Evolutionary conservation across 2,329 filamentous ascomycete species (phyloP).

Genomic region (Ramichloridium luteum): DNA sequence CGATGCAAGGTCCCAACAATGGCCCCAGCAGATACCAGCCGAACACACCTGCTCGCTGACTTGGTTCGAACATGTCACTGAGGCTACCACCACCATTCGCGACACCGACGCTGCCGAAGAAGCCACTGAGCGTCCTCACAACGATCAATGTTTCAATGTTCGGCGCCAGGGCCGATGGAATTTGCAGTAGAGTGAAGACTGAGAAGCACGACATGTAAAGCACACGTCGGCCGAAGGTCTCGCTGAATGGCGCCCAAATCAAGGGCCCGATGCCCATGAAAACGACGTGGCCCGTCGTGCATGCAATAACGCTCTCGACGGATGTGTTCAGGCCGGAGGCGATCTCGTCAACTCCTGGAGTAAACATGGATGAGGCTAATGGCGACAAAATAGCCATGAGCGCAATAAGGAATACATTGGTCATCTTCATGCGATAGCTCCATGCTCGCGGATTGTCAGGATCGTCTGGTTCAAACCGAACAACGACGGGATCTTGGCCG

Average conservation of each 20-base stretch:
- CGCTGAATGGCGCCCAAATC: conserved; percentile 33
- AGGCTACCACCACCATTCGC: conserved; percentile 42
- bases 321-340: conserved; percentile 34
- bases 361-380: conserved; percentile 40
- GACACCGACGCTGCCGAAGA: conserved; percentile 40
- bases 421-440: conserved; percentile 33
- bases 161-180: conserved; percentile 36
- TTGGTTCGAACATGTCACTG: conserved; percentile 39
- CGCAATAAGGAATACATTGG: conserved; percentile 40
- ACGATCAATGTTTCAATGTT: conserved; percentile 35
- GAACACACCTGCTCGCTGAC: conserved; percentile 34
- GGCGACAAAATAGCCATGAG: conserved; percentile 39
- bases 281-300: conserved; percentile 40
- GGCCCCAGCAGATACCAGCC: conserved; percentile 35
- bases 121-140: conserved; percentile 35
- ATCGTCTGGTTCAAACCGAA: conserved; percentile 28
- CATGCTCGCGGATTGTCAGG: conserved; percentile 36
- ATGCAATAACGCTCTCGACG: conserved; percentile 33
- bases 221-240: conserved; percentile 35
- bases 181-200: conserved; percentile 35
- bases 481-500: too few species aligned
- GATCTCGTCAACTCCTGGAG: conserved; percentile 39
- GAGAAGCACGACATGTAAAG: conserved; percentile 36
- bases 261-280: conserved; percentile 38
- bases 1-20: conserved; percentile 29